Conservation (phyloP, 2,329 filamentous ascomycete species). For the Chlorencoelia australis region DNA sequence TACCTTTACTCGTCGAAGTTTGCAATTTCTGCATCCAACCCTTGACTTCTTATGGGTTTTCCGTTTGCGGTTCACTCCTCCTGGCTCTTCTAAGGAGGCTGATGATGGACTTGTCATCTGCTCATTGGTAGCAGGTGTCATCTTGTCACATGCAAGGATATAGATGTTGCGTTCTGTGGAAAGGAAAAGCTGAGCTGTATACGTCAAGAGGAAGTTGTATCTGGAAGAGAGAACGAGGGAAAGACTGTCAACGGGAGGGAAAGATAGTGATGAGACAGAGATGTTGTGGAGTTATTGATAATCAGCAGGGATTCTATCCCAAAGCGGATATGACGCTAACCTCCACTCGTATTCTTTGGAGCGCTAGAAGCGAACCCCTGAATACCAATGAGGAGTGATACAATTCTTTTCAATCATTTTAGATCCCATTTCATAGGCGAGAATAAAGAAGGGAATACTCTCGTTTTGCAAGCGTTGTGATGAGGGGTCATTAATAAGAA, state of each 20-base stretch:
- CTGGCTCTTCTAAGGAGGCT: too few relatives aligned
- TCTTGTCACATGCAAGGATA: neutral
- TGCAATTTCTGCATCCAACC: slow-evolving; percentile 47
- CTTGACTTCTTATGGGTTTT: slow-evolving; percentile 41
- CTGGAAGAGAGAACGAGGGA: slow-evolving; percentile 1
- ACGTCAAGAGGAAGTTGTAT: neutral
- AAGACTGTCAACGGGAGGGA: slow-evolving; percentile 2
- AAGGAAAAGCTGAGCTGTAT: neutral
- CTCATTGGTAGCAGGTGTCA: neutral
- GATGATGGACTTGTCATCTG: neutral
- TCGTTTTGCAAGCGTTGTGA: too few relatives aligned
- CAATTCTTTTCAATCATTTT: too few relatives aligned
- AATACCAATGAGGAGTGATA: too few relatives aligned
- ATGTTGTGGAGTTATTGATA: neutral
- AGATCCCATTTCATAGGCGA: too few relatives aligned
- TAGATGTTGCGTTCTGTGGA: neutral
- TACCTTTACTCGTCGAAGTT: slow-evolving; percentile 43
- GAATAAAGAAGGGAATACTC: too few relatives aligned
- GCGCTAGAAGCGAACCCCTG: too few relatives aligned
- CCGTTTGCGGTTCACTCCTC: slow-evolving; percentile 9
- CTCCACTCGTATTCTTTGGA: slow-evolving; percentile 3
- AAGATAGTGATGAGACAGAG: neutral
- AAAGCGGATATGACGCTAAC: neutral
- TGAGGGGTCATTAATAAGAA: too few relatives aligned
- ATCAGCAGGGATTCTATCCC: neutral